Conservation (phyloP, 2,329 filamentous ascomycete genomes). For the Stenocarpella maydis region DNA sequence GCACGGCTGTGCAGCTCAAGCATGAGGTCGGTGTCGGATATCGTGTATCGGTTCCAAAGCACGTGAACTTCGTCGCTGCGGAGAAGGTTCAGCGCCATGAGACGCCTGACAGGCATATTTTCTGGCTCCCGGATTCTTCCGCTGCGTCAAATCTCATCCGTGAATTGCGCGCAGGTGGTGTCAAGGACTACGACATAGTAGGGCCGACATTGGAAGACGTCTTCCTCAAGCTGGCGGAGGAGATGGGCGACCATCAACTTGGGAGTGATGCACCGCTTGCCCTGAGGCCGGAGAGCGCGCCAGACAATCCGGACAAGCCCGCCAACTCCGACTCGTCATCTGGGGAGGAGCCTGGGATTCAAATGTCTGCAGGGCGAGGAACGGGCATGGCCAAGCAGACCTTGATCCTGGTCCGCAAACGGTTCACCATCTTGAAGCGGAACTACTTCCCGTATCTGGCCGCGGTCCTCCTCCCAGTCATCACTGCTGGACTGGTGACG, state of each 20-base stretch:
- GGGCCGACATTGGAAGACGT: slow-evolving; percentile 94
- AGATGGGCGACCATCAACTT: slow-evolving; percentile 64
- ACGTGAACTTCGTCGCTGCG: slow-evolving; percentile 10
- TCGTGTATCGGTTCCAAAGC: slow-evolving; percentile 71
- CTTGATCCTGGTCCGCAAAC: slow-evolving; percentile 78
- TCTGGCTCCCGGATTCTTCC: slow-evolving; percentile 73
- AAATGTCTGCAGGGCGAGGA: slow-evolving; percentile 31
- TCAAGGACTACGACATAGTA: slow-evolving; percentile 83
- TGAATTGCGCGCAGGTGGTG: slow-evolving; percentile 69
- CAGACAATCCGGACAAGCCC: slow-evolving; percentile 16
- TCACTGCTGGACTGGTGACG: slow-evolving; percentile 80
- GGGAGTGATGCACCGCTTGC: slow-evolving; percentile 28
- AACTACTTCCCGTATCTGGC: slow-evolving; percentile 81
- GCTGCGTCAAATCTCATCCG: slow-evolving; percentile 77
- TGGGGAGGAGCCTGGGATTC: slow-evolving; percentile 18
- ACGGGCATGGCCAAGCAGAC: slow-evolving; percentile 60
- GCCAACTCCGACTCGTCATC: slow-evolving; percentile 27
- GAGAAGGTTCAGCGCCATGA: slow-evolving; percentile 19
- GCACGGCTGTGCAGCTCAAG: slow-evolving; percentile 87
- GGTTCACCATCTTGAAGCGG: slow-evolving; percentile 77
- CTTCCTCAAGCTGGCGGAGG: slow-evolving; percentile 85
- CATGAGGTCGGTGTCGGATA: slow-evolving; percentile 85
- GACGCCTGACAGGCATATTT: slow-evolving; percentile 64
- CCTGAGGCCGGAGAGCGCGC: slow-evolving; percentile 35
- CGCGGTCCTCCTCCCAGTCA: slow-evolving; percentile 79